Percentiles rank a stretch among this genome's conserved stretches.
phyloP scores from a whole-genome alignment of 495 filamentous ascomycete species.

The Penicillium dipodomyicola region DNA sequence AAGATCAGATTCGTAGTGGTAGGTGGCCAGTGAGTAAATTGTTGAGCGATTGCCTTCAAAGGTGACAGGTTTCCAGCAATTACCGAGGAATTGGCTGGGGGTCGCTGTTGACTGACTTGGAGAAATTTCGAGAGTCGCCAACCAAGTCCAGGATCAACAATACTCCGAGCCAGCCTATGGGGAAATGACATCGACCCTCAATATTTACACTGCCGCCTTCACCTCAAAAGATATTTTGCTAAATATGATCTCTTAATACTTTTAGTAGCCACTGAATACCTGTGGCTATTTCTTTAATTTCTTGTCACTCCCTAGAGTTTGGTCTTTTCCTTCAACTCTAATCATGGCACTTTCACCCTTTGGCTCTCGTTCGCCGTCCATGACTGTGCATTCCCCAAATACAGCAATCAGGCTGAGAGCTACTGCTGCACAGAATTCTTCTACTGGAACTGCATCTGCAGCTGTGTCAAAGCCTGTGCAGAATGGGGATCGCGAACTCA shows the following conservation, averaged over 20 bases:
- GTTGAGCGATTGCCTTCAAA: not conserved
- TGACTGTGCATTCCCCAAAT: slow-evolving; percentile 33
- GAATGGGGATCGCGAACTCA: slow-evolving; percentile 55
- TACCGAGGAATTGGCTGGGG: slow-evolving; percentile 7
- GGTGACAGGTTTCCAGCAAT: slow-evolving; percentile 1
- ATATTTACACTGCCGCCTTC: not conserved
- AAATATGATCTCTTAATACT: slow-evolving; percentile 2
- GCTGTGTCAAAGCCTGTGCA: slow-evolving; percentile 13
- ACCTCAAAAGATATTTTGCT: not conserved
- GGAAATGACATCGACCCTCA: not conserved
- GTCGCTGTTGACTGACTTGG: slow-evolving; percentile 16
- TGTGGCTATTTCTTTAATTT: slow-evolving; percentile 2
- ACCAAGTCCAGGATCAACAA: slow-evolving; percentile 33
- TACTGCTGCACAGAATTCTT: slow-evolving; percentile 33
- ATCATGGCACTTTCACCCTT: slow-evolving; percentile 49
- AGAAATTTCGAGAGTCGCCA: slow-evolving; percentile 36
- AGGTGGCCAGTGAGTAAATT: not conserved
- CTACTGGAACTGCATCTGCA: slow-evolving; percentile 14
- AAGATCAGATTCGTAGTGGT: not conserved
- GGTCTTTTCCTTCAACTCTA: slow-evolving; percentile 2
- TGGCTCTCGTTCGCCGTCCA: slow-evolving; percentile 33
- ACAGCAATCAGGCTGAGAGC: slow-evolving; percentile 39
- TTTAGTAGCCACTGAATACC: not conserved
- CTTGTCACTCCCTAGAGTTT: not conserved
- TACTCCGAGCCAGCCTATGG: slow-evolving; percentile 29